A percentile compares a stretch with the other conserved stretches of the same genome.
phyloP scores from a whole-genome alignment of 2,329 filamentous ascomycete species.

The Arthrobotrys conoides region DNA sequence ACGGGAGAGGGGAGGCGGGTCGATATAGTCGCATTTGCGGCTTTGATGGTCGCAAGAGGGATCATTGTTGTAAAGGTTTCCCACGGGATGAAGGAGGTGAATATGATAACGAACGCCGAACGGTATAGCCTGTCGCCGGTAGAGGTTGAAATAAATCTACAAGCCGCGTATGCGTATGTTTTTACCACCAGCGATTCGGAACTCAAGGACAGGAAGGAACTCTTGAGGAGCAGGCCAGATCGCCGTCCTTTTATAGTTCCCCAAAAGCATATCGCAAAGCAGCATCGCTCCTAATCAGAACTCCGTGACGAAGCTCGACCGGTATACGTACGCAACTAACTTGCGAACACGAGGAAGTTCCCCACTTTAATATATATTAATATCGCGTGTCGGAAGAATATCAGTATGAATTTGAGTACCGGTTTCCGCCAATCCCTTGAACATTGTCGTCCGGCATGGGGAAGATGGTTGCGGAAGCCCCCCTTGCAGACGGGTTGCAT shows the following conservation, averaged over 20 bases:
- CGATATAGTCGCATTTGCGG: conserved; percentile 67
- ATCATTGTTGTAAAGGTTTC: conserved; percentile 65
- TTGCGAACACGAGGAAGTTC: no score
- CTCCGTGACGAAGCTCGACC: conserved; percentile 4
- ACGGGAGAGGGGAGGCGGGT: conserved; percentile 67
- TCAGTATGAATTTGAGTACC: background rate
- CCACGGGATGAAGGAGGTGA: no score
- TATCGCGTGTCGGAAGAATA: background rate
- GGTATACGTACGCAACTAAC: background rate
- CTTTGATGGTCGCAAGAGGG: conserved; percentile 64
- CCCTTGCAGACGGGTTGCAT: background rate
- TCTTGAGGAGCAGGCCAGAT: background rate
- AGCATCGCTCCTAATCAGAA: background rate
- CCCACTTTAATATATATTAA: background rate
- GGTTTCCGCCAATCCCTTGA: background rate
- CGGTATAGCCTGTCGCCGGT: no score
- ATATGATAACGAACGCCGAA: background rate
- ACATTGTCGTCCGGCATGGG: no score
- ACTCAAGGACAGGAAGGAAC: background rate
- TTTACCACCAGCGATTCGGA: conserved; percentile 15
- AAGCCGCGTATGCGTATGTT: background rate
- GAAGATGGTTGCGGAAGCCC: no score
- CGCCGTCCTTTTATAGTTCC: conserved; percentile 30
- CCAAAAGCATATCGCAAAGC: background rate
- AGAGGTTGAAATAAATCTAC: no score